Percentiles rank a stretch among this genome's conserved stretches.
phyloP scores from a whole-genome alignment of 805 yeast genomes.

The Cyberlindnera saturnus region DNA sequence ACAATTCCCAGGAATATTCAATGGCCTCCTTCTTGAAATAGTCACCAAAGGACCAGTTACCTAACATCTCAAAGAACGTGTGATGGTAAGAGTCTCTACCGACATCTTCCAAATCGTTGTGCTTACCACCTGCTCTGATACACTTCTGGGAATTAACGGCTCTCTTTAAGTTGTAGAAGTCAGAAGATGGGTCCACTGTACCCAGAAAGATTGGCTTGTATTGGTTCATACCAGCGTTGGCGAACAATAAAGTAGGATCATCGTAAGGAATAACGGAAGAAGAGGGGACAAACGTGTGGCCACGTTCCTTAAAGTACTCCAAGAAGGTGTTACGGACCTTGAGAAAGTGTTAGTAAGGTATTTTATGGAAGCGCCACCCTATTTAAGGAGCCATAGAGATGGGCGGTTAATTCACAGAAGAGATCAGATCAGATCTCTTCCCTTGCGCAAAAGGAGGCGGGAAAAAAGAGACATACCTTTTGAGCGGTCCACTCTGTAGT shows the following conservation, averaged over 20 bases:
- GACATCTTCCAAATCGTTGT: conserved; percentile 95
- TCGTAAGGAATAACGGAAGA: conserved; percentile 96
- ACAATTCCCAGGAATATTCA: conserved; percentile 81
- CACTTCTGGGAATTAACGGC: conserved; percentile 97
- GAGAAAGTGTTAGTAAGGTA: background rate
- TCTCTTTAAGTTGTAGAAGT: conserved; percentile 75
- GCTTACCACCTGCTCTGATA: conserved; percentile 99
- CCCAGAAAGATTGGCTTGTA: conserved; percentile 97
- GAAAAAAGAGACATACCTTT: conserved; percentile 17
- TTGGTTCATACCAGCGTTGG: conserved; percentile 99
- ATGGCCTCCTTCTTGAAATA: conserved; percentile 95
- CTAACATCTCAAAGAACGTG: conserved; percentile 98
- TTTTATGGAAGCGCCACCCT: too few relatives aligned
- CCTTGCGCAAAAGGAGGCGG: background rate
- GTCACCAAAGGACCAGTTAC: conserved; percentile 99
- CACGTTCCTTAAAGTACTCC: conserved; percentile 62
- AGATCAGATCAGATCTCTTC: too few relatives aligned
- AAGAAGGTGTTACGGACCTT: conserved; percentile 80
- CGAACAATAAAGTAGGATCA: conserved; percentile 93
- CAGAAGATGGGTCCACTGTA: conserved; percentile 92
- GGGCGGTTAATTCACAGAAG: background rate
- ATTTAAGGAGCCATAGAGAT: too few relatives aligned
- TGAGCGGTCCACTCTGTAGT: conserved; percentile 22
- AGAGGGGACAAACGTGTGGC: conserved; percentile 82
- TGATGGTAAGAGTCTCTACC: conserved; percentile 98